These are phyloP conservation scores for Podosphaera leucotricha DNA, from an alignment of 2,329 filamentous ascomycete species.

Conservation along the genomic window DNA sequence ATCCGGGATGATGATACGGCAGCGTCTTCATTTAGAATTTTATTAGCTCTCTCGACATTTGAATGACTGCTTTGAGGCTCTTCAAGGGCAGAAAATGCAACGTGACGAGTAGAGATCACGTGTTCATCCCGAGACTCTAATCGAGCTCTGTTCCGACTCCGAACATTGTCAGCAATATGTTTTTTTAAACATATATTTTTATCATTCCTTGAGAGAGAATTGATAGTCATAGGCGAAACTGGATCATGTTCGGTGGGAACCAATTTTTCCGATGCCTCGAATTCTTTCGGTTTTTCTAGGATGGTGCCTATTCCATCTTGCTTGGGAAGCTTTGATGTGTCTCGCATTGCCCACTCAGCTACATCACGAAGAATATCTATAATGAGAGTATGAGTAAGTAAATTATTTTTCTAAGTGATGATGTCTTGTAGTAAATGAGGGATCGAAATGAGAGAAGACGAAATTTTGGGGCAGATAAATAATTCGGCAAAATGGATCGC, in stretches of 20 bases:
- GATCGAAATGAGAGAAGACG: not conserved
- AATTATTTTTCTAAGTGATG: too few species aligned
- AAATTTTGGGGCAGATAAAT: not conserved
- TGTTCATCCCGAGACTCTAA: too few species aligned
- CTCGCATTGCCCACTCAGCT: not conserved
- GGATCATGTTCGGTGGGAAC: not conserved
- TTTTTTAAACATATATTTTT: not conserved
- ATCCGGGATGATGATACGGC: too few species aligned
- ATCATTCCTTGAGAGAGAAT: not conserved
- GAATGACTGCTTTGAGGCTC: too few species aligned
- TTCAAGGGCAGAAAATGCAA: too few species aligned
- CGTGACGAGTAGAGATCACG: too few species aligned
- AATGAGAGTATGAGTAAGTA: not conserved
- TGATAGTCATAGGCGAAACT: not conserved
- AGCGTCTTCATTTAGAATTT: too few species aligned
- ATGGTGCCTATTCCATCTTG: not conserved
- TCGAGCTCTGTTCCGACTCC: too few species aligned
- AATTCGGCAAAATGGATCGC: not conserved
- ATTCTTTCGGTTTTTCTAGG: not conserved
- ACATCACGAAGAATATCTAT: conserved; percentile 1
- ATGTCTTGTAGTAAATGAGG: too few species aligned
- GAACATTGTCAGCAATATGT: too few species aligned
- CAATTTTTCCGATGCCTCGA: not conserved
- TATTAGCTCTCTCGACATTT: too few species aligned
- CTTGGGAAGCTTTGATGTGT: not conserved